phyloP scores from a whole-genome alignment of 1,139 yeast species.

The Maudiozyma humilis region DNA sequence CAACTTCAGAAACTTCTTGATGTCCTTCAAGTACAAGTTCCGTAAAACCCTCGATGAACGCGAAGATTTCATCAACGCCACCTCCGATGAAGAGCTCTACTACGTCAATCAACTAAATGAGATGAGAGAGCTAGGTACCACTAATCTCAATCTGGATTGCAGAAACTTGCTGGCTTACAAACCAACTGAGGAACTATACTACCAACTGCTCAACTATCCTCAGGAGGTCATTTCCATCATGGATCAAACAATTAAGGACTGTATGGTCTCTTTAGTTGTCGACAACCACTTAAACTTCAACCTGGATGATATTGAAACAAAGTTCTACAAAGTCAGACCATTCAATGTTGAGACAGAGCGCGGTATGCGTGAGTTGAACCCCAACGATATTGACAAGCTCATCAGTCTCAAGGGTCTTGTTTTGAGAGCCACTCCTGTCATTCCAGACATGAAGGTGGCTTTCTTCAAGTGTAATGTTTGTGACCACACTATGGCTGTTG shows the following conservation, averaged over 20 bases:
- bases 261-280: conserved; percentile 69
- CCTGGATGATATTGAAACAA: conserved; percentile 60
- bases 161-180: conserved; percentile 69
- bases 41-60: conserved; percentile 54
- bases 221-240: conserved; percentile 95
- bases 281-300: conserved; percentile 41
- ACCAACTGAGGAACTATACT: conserved; percentile 67
- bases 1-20: conserved; percentile 71
- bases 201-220: conserved; percentile 84
- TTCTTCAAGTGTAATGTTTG: conserved; percentile 94
- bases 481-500: conserved; percentile 85
- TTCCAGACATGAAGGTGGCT: conserved; percentile 97
- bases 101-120: conserved; percentile 66
- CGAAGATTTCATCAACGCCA: conserved; percentile 34
- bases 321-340: conserved; percentile 81
- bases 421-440: conserved; percentile 78
- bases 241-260: conserved; percentile 93
- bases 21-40: conserved; percentile 73
- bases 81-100: conserved; percentile 63
- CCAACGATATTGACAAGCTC: conserved; percentile 88
- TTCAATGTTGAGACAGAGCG: conserved; percentile 58
- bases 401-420: conserved; percentile 89
- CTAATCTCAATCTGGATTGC: conserved; percentile 80
- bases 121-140: conserved; percentile 70
- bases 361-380: conserved; percentile 93